Conservation (phyloP, 2,329 filamentous ascomycete genomes). For the Beauveria sp. region DNA sequence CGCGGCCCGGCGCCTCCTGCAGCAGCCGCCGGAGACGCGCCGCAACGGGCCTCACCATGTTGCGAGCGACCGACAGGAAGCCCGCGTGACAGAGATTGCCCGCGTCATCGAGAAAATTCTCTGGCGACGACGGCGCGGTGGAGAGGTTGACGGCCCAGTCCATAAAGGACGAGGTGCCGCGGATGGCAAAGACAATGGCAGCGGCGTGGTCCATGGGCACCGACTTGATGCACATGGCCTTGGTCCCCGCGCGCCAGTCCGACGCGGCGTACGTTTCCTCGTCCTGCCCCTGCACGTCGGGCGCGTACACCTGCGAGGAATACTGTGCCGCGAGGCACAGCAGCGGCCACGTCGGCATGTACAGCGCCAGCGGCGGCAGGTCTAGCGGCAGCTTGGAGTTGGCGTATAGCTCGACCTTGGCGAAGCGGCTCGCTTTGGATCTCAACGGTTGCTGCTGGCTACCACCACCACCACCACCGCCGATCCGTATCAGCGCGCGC, state of each 20-base stretch:
- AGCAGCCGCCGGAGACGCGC: conserved; percentile 61
- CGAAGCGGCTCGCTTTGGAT: conserved; percentile 36
- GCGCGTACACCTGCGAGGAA: conserved; percentile 66
- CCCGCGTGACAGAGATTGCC: conserved; percentile 75
- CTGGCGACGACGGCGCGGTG: conserved; percentile 56
- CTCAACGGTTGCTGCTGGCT: conserved; percentile 19
- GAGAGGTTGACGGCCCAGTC: conserved; percentile 84
- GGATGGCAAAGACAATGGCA: conserved; percentile 75
- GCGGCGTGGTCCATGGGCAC: conserved; percentile 70
- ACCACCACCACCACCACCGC: too few species aligned
- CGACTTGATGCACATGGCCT: conserved; percentile 79
- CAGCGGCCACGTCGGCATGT: conserved; percentile 65
- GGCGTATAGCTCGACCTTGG: conserved; percentile 69
- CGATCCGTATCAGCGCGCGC: too few species aligned
- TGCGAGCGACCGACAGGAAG: conserved; percentile 66
- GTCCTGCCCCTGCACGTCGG: conserved; percentile 42
- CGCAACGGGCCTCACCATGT: conserved; percentile 69
- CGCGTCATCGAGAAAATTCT: conserved; percentile 66
- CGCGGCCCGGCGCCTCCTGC: conserved; percentile 60
- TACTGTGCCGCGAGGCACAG: conserved; percentile 73
- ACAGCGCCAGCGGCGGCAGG: conserved; percentile 61
- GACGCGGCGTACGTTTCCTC: conserved; percentile 51
- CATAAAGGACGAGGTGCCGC: conserved; percentile 71
- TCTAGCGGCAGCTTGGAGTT: conserved; percentile 67
- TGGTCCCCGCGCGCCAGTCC: conserved; percentile 67